A percentile compares a stretch with the other conserved stretches of the same genome.
These are phyloP conservation scores for Kurtzmaniella cleridarum DNA, from an alignment of 805 yeast genomes.

Conservation along the genomic window DNA sequence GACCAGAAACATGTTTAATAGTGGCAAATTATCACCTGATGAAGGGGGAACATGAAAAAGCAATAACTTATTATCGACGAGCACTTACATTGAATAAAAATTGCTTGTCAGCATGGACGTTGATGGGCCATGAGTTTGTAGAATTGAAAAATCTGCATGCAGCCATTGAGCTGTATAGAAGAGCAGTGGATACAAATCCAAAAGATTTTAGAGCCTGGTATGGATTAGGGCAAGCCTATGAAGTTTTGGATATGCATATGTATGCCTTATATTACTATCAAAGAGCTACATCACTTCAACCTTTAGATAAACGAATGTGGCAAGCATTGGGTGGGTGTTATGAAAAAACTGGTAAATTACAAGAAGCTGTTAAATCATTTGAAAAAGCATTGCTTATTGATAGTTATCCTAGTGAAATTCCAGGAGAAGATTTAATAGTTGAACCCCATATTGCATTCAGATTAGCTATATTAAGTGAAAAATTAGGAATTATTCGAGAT, in stretches of 20 bases:
- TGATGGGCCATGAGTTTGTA: constrained; percentile 98
- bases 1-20: constrained; percentile 93
- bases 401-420: constrained; percentile 18
- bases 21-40: constrained; percentile 90
- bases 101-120: constrained; percentile 90
- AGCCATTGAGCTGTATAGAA: constrained; percentile 89
- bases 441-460: constrained; percentile 54
- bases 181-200: constrained; percentile 86
- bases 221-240: constrained; percentile 97
- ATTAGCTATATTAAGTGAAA: constrained; percentile 63
- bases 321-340: constrained; percentile 87
- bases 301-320: constrained; percentile 93
- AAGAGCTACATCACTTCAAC: constrained; percentile 81
- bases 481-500: constrained; percentile 44
- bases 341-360: constrained; percentile 64
- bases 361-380: constrained; percentile 76
- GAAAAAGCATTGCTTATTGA: constrained; percentile 66
- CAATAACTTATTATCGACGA: constrained; percentile 86
- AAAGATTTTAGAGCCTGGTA: constrained; percentile 97
- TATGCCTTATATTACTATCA: constrained; percentile 92
- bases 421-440: constrained; percentile 12
- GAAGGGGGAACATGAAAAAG: constrained; percentile 89
- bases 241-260: constrained; percentile 89
- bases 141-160: constrained; percentile 96
- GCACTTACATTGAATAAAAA: constrained; percentile 77